Evolutionary conservation across 306 rosid genomes (phyloP).

Genomic region (Fagus sylvatica): DNA sequence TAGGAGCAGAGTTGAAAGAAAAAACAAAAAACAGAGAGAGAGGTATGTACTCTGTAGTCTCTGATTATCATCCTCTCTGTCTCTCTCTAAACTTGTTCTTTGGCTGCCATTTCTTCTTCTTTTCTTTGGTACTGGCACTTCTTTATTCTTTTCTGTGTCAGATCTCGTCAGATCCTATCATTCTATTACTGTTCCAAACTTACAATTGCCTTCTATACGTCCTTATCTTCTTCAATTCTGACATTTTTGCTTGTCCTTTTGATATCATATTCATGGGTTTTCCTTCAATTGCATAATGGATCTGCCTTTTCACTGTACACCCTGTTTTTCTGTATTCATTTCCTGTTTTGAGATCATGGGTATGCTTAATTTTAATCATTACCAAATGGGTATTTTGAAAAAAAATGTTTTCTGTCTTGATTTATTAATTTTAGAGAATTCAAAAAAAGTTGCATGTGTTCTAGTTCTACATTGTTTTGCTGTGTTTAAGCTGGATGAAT

Average conservation of each 20-base stretch:
- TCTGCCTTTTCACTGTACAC: constrained; percentile 23
- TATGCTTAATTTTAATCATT: background rate
- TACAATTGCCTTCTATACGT: background rate
- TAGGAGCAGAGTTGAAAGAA: background rate
- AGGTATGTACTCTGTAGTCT: background rate
- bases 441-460: background rate
- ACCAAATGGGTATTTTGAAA: background rate
- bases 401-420: background rate
- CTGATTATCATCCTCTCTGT: background rate
- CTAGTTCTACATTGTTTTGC: background rate
- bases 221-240: background rate
- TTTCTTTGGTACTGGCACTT: background rate
- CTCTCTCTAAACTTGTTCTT: background rate
- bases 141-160: background rate
- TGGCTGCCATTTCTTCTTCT: background rate
- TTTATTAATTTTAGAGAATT: constrained; percentile 3
- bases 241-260: background rate
- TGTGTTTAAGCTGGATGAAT: constrained; percentile 13
- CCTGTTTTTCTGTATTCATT: background rate
- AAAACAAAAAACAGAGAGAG: background rate
- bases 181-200: background rate
- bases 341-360: background rate
- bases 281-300: constrained; percentile 17
- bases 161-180: constrained; percentile 17
- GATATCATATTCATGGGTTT: background rate